Base-by-base conservation (phyloP, 257 asterid species). In the Lithospermum erythrorhizon region DNA sequence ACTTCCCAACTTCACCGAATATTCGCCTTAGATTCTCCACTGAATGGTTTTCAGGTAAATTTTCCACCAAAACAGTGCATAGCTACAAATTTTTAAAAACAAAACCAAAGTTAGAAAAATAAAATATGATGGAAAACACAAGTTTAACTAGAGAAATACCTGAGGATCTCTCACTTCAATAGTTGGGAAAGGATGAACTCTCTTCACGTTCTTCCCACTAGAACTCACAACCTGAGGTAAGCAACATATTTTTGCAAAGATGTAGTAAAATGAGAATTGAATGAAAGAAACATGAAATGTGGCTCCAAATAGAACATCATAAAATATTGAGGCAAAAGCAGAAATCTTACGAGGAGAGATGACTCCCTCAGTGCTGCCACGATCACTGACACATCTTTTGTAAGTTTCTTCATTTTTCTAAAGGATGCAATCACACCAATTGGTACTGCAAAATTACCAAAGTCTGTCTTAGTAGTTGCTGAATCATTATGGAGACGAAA, bases 41-140 rank as follows among this genome's bases (percentile, higher is more conserved):
- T n/a, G 99, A 93, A 78, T 86, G 96, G 76, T 93, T 94, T 58
- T 81, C 89, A 2, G 99, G 99, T 63, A 93, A 81, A 82, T 93
- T 93, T 81, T 89, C 99, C 75, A 86, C 96, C 78, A 89, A 72
- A 58, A 93, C 90, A 63, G 97, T 89, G 90, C 99, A 84, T 53
- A 76, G 68, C 99, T 93, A 41, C 49, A 41, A 17, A 41, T 11
- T 11, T 41, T 41, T 14, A 60, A 61, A 62, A 53, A 24, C 61
- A 41, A 37, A 67, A 55, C 45, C 11, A 53, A 56, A 24, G 24
- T 24, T 24, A 11, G 21, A 53, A n/a, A 61, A 58, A 27, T 1
- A 32, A 51, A 47, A 20, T 25, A 59, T 65, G 14, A 61, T 8
- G 22, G 23, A 17, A 41, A 22, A 52, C 45, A 57, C 21, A 67